Base-by-base conservation (phyloP, 2,329 filamentous ascomycete genomes). In the Pseudocercospora cruenta region DNA sequence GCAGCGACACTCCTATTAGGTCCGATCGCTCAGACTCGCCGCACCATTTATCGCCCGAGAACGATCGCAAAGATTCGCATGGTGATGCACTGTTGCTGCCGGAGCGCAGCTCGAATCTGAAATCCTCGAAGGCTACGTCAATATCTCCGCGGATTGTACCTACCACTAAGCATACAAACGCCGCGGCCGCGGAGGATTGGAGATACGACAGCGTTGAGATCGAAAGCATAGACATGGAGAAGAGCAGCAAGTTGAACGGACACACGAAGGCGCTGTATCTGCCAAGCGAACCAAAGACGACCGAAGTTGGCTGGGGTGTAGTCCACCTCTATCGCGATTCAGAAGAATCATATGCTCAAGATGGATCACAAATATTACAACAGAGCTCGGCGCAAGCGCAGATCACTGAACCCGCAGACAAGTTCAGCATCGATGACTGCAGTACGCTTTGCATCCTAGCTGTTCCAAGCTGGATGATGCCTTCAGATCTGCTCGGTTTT, bases 301-400 rank as follows among this genome's bases (percentile, higher is more conserved):
- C 92, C 0, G 91, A 96, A 66, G 84, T 93, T 1, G 92, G 93
- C 49, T 97, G 93, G 90, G 95, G 95, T 1, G 88, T 98, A 14
- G 93, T 99, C 1, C 95, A 97, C 78, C 86, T 99, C 28, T 99
- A 97, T 78, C 88, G 94, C 9, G 94, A 98, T 78, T 87, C 87
- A 1, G 87, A 93, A 65, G 91, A 96, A 77, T 90, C 89, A 0
- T 83, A 87, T 1, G 86, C 83, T 12, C 80, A 93, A 12, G 82
- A 87, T 64, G 82, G 85, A 62, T 77, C 79, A 12, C 72, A 78
- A 26, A 74, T 78, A 54, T 68, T 80, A 58, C 79, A 79, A 3
- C 72, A 58, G 73, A 77, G 53, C 70, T 73, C 49, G 76, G 77
- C 49, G n/a, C 45, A 53, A 7, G 31, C 45, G 4, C 72, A 59